Percentiles rank a stretch among this genome's conserved stretches.
Evolutionary conservation across 345 rosid species (phyloP).

Genomic region (Orychophragmus violaceus): DNA sequence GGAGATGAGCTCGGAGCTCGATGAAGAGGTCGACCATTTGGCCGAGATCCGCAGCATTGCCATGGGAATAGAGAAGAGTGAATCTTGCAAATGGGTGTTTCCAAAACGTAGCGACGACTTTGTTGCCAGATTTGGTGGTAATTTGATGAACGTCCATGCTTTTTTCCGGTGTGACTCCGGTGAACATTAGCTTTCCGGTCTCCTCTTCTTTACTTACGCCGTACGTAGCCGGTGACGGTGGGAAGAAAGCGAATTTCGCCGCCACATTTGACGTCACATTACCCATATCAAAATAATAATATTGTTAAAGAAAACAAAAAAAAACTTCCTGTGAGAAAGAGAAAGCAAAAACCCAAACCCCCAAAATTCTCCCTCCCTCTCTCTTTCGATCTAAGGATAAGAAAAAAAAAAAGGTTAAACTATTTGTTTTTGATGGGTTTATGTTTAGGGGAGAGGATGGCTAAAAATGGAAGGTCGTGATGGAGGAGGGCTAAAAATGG

Average conservation of each 20-base stretch:
- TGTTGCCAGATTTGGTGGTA: slow-evolving; percentile 41
- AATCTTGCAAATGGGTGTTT: not conserved
- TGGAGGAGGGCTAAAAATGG: no score
- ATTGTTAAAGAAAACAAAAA: not conserved
- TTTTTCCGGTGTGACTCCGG: slow-evolving; percentile 68
- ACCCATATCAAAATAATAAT: slow-evolving; percentile 46
- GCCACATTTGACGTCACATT: slow-evolving; percentile 84
- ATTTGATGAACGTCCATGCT: slow-evolving; percentile 69
- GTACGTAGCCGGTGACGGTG: slow-evolving; percentile 86
- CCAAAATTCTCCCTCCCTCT: slow-evolving; percentile 21
- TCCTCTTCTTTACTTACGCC: slow-evolving; percentile 51
- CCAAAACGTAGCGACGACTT: not conserved
- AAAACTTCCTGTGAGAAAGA: not conserved
- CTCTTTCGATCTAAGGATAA: slow-evolving; percentile 15
- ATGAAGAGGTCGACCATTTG: not conserved
- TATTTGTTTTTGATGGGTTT: slow-evolving; percentile 14
- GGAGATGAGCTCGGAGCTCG: not conserved
- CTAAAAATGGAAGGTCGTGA: not conserved
- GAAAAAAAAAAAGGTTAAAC: not conserved
- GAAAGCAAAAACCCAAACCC: slow-evolving; percentile 15
- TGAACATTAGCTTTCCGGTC: slow-evolving; percentile 47
- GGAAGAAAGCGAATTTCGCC: slow-evolving; percentile 93
- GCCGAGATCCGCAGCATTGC: not conserved
- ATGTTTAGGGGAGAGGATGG: slow-evolving; percentile 3
- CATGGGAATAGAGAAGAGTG: not conserved